These are phyloP conservation scores for Candida bentonensis DNA, from an alignment of 805 yeast species.

Conservation along the genomic window DNA sequence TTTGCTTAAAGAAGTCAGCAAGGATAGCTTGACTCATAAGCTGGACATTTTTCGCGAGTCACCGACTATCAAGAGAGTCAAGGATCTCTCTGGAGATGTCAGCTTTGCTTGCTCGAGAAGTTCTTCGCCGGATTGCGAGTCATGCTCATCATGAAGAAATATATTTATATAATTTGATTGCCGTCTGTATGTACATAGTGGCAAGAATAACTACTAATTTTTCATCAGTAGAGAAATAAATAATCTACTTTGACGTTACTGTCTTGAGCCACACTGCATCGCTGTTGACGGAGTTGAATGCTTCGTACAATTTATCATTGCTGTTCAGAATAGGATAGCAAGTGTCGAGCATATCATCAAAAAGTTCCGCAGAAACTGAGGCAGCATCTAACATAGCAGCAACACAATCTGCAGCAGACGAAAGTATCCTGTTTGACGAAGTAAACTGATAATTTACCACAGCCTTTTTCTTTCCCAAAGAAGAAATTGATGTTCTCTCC, in stretches of 20 bases:
- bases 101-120: neutral
- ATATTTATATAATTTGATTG: too few species aligned
- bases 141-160: neutral
- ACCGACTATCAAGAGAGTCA: neutral
- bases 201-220: too few species aligned
- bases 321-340: neutral
- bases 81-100: neutral
- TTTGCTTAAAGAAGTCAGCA: conserved; percentile 19
- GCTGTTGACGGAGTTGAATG: neutral
- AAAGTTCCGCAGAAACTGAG: neutral
- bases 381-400: neutral
- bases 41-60: neutral
- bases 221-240: too few species aligned
- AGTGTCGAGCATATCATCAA: neutral
- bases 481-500: neutral
- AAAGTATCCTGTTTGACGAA: neutral
- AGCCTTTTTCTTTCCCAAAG: neutral
- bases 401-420: neutral
- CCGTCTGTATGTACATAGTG: too few species aligned
- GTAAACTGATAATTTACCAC: neutral
- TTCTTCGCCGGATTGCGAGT: neutral
- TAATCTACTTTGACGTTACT: too few species aligned
- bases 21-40: neutral
- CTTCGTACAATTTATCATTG: neutral
- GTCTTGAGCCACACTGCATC: neutral